phyloP scores from a whole-genome alignment of 2,329 filamentous ascomycete species.

The Aspergillus tamarii region DNA sequence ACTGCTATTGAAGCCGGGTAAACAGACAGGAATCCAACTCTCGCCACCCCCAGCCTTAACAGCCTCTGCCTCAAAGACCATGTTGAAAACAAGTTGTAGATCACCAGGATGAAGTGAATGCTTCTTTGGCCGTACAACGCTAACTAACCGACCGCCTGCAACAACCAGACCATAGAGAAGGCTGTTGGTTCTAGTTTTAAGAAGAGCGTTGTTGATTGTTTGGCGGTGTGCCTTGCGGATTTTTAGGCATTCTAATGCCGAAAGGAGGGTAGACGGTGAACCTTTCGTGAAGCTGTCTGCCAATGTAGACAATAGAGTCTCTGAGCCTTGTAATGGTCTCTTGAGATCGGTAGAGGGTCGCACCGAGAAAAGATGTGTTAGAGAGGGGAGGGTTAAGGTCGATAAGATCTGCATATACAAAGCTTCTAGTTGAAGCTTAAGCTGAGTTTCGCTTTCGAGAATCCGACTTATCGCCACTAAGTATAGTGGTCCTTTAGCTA shows the following conservation, averaged over 20 bases:
- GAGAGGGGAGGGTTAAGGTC: conserved; percentile 83
- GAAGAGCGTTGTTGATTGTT: conserved; percentile 81
- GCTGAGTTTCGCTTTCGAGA: conserved; percentile 86
- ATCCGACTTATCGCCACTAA: conserved; percentile 91
- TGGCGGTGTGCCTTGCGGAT: conserved; percentile 85
- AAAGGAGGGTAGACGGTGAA: conserved; percentile 84
- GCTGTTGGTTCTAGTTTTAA: conserved; percentile 75
- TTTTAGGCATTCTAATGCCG: conserved; percentile 89
- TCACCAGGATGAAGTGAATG: conserved; percentile 96
- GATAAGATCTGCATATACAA: conserved; percentile 98
- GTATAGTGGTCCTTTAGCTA: conserved; percentile 84
- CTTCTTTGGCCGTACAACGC: conserved; percentile 89
- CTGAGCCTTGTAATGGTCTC: conserved; percentile 86
- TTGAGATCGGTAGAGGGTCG: conserved; percentile 93
- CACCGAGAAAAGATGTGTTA: conserved; percentile 84
- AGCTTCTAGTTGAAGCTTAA: conserved; percentile 85
- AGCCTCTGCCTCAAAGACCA: conserved; percentile 94
- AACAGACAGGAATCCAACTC: conserved; percentile 94
- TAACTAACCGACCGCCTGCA: conserved; percentile 88
- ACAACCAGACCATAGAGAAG: conserved; percentile 93
- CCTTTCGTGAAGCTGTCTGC: conserved; percentile 94
- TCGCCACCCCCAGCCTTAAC: conserved; percentile 92
- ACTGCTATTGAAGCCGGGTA: conserved; percentile 95
- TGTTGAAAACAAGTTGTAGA: conserved; percentile 96
- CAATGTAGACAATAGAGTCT: conserved; percentile 84